phyloP scores from a whole-genome alignment of 352 stramenopile species.

The Thraustochytrium sp. region DNA sequence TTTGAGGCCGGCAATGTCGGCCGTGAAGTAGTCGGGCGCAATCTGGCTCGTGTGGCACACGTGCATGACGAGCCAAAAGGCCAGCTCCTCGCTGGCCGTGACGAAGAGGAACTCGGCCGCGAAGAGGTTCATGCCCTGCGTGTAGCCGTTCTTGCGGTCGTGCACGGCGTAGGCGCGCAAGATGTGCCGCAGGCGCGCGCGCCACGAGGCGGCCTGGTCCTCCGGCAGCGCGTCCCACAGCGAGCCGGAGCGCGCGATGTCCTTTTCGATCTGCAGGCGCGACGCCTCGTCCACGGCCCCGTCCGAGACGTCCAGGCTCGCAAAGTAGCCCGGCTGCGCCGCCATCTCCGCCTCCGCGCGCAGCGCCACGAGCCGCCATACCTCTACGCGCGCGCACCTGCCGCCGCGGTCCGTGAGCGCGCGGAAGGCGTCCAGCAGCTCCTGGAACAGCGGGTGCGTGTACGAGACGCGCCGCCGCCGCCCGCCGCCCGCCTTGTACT shows the following conservation, averaged over 20 bases:
- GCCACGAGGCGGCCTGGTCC: background rate
- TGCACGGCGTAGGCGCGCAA: slow-evolving; percentile 11
- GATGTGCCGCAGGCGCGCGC: background rate
- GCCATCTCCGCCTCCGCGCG: background rate
- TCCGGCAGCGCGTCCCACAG: background rate
- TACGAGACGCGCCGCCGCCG: background rate
- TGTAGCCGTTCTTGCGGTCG: slow-evolving; percentile 12
- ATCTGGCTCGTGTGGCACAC: slow-evolving; percentile 15
- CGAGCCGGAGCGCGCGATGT: background rate
- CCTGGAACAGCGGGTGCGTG: slow-evolving; percentile 18
- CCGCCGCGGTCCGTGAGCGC: background rate
- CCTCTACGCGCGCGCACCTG: background rate
- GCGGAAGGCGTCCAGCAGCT: slow-evolving; percentile 21
- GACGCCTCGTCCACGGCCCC: background rate
- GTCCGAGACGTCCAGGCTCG: background rate
- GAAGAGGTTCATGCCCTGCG: slow-evolving; percentile 38
- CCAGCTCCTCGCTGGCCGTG: background rate
- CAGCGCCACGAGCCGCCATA: slow-evolving; percentile 1
- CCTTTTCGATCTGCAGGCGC: slow-evolving; percentile 13
- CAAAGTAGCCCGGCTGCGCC: background rate
- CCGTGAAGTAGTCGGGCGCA: background rate
- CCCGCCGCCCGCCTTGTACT: background rate
- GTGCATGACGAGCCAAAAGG: slow-evolving; percentile 28
- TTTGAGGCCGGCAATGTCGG: slow-evolving; percentile 17
- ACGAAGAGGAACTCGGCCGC: slow-evolving; percentile 36